These are phyloP conservation scores for Stylonectria norvegica DNA, from an alignment of 2,329 filamentous ascomycete genomes.

Conservation along the genomic window DNA sequence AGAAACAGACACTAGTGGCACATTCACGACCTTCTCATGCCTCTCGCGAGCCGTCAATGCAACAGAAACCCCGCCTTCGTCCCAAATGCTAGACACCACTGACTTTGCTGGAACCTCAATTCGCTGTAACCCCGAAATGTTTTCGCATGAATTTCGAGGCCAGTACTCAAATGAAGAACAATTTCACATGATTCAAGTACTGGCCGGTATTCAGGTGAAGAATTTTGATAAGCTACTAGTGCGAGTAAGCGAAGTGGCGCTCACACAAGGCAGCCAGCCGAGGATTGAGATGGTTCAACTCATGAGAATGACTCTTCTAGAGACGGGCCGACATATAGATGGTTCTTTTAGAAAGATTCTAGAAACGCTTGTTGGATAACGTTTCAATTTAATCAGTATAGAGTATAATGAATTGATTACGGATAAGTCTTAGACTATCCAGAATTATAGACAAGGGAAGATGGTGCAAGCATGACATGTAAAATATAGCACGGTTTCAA, in stretches of 20 bases:
- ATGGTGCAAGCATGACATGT: too few species aligned
- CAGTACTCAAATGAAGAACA: slow-evolving; percentile 30
- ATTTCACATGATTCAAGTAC: slow-evolving; percentile 26
- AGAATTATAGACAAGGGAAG: too few species aligned
- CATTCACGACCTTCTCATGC: background rate
- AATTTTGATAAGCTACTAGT: slow-evolving; percentile 24
- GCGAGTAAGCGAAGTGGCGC: slow-evolving; percentile 9
- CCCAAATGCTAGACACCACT: slow-evolving; percentile 16
- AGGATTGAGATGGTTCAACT: slow-evolving; percentile 7
- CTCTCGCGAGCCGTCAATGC: background rate
- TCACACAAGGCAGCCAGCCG: slow-evolving; percentile 6
- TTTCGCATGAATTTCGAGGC: slow-evolving; percentile 22
- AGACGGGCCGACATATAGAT: slow-evolving; percentile 6
- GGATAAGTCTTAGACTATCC: too few species aligned
- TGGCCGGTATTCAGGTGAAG: slow-evolving; percentile 25
- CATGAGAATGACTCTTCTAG: slow-evolving; percentile 2
- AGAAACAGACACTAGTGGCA: background rate
- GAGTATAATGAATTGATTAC: too few species aligned
- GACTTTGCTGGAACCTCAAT: slow-evolving; percentile 4
- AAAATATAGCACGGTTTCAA: too few species aligned
- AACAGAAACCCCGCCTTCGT: background rate
- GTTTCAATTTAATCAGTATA: too few species aligned
- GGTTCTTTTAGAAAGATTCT: slow-evolving; percentile 8
- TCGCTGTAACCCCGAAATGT: slow-evolving; percentile 24
- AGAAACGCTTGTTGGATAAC: slow-evolving; percentile 4